Base-by-base conservation (phyloP, 345 rosid genomes). In the Aethionema arabicum region DNA sequence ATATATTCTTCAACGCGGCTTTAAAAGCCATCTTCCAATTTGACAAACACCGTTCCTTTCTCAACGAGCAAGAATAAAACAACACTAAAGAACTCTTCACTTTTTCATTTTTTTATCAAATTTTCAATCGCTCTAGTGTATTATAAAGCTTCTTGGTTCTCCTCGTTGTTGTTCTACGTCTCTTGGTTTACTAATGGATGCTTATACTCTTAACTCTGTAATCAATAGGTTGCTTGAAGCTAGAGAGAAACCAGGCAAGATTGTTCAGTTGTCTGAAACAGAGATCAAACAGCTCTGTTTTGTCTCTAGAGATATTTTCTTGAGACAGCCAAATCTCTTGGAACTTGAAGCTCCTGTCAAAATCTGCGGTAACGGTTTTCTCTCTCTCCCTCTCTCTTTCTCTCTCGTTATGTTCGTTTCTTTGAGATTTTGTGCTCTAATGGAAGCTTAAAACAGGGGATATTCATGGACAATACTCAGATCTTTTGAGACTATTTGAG, bases 401-500 rank as follows among this genome's bases (percentile, higher is more conserved):
- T 37, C 38, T 66, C 32, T 43, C 7, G 10, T 8, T 60, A 21
- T 21, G 2, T 21, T 21, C 2, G 27, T 21, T 46, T 70, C 30
- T 42, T 2, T 67, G 41, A 37, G 8, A 45, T 68, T 21, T 2
- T 51, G 11, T 63, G 0, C 7, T 63, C 65, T 49, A n/a, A 61
- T 67, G 66, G 32, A 45, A 51, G 35, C 48, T 33, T 32, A 10
- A 67, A 42, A 57, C 79, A 91, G 96, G 96, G 59, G 98, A 91
- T 57, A 78, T 91, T 65, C 98, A 88, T 63, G 96, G 98, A 47
- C 98, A 91, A 72, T 91, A 90, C 70, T 67, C 79, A n/a, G 97
- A 90, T 75, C 90, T 90, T n/a, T 74, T 90, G 44, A 85, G 85
- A 84, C 82, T 88, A 45, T 88, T 91, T 64, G 98, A 91, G 62